A percentile compares a stretch with the other conserved stretches of the same genome.
Conservation (phyloP, 208 protist genomes). For the Phytomonas sp. region DNA sequence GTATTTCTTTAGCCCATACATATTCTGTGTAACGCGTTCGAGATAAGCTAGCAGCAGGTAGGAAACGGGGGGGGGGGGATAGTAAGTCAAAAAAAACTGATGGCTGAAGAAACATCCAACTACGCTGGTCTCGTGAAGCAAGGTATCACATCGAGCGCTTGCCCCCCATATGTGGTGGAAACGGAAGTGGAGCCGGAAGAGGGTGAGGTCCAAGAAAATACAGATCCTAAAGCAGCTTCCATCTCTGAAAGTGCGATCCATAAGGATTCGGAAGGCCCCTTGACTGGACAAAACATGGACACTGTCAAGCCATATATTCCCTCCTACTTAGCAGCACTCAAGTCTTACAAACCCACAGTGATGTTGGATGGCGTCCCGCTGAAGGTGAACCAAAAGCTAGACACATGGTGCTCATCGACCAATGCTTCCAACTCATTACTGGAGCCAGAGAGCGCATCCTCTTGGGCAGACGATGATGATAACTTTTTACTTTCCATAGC, state of each 20-base stretch:
- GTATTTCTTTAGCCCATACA: not conserved
- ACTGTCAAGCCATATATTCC: slow-evolving; percentile 19
- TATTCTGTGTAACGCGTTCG: not conserved
- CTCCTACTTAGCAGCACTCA: slow-evolving; percentile 25
- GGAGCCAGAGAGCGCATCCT: slow-evolving; percentile 27
- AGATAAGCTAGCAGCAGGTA: not conserved
- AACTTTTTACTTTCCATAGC: slow-evolving; percentile 31
- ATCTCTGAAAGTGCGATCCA: not conserved
- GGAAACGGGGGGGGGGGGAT: not conserved
- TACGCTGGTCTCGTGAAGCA: not conserved
- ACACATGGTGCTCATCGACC: slow-evolving; percentile 9
- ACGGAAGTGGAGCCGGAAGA: not conserved
- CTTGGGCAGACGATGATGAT: slow-evolving; percentile 48
- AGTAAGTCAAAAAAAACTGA: not conserved
- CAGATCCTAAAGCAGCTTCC: not conserved
- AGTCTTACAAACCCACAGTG: slow-evolving; percentile 14
- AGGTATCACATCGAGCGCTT: not conserved
- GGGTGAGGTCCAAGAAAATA: not conserved
- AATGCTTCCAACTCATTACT: slow-evolving; percentile 28
- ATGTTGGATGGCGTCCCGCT: slow-evolving; percentile 22
- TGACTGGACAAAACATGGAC: not conserved
- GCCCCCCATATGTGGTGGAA: not conserved
- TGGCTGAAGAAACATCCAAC: not conserved
- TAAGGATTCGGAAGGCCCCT: not conserved
- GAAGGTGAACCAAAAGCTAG: slow-evolving; percentile 9